Percentiles rank a stretch among this genome's conserved stretches.
phyloP scores from a whole-genome alignment of 176 grass and related monocot genomes.

The Musa itinerans region DNA sequence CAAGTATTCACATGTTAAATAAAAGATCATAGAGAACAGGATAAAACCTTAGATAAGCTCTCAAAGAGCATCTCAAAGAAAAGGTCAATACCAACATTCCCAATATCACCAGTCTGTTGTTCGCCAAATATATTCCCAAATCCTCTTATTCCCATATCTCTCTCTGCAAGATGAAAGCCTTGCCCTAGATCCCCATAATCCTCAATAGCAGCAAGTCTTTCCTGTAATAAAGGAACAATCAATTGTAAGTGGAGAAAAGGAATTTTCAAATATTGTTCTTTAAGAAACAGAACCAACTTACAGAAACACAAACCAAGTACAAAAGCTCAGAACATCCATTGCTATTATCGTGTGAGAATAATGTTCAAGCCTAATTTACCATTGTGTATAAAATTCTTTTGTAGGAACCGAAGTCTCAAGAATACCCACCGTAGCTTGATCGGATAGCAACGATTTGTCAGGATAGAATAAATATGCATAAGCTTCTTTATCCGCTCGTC shows the following conservation, averaged over 20 bases:
- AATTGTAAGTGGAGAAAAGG: slow-evolving; percentile 1
- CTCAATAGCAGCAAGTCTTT: slow-evolving; percentile 85
- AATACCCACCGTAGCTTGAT: slow-evolving; percentile 52
- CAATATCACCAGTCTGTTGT: slow-evolving; percentile 95
- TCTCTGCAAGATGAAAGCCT: slow-evolving; percentile 94
- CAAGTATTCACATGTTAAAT: background rate
- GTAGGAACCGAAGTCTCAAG: slow-evolving; percentile 7
- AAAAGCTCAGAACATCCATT: background rate
- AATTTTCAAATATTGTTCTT: background rate
- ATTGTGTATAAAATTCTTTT: too few species aligned
- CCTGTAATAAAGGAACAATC: slow-evolving; percentile 35
- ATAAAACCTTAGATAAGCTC: slow-evolving; percentile 77
- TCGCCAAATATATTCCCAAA: slow-evolving; percentile 96
- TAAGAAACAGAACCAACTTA: background rate
- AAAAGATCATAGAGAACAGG: background rate
- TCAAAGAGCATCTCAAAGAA: slow-evolving; percentile 99
- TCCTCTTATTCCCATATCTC: slow-evolving; percentile 92
- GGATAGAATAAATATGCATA: slow-evolving; percentile 79
- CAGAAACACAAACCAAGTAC: slow-evolving; percentile 6
- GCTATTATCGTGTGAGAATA: too few species aligned
- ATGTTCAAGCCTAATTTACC: too few species aligned
- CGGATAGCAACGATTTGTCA: slow-evolving; percentile 76
- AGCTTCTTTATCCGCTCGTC: slow-evolving; percentile 79
- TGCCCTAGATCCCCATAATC: slow-evolving; percentile 74
- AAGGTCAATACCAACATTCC: slow-evolving; percentile 88